Percentiles rank a stretch among this genome's conserved stretches.
These are phyloP conservation scores for Epichloe baconii DNA, from an alignment of 2,329 filamentous ascomycete genomes.

Conservation along the genomic window DNA sequence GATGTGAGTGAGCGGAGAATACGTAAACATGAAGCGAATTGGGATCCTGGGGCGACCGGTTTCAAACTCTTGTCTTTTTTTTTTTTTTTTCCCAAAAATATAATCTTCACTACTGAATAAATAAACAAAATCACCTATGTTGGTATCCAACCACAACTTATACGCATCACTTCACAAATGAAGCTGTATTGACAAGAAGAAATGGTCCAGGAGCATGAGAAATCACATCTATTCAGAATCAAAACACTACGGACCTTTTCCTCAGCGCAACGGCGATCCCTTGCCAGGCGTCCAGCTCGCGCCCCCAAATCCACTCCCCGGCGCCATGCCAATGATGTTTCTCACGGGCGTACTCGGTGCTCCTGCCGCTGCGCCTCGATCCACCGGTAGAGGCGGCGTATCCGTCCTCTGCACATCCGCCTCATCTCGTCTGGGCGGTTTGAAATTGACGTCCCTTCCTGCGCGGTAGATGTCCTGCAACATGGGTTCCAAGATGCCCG, in stretches of 20 bases:
- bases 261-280: constrained; percentile 23
- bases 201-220: no score
- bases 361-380: constrained; percentile 14
- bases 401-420: constrained; percentile 33
- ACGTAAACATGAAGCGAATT: neutral
- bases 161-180: no score
- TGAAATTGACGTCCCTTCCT: constrained; percentile 35
- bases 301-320: constrained; percentile 24
- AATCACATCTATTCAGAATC: neutral
- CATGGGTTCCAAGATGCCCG: constrained; percentile 70
- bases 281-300: constrained; percentile 34
- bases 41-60: neutral
- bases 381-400: constrained; percentile 36
- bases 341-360: constrained; percentile 35
- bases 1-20: neutral
- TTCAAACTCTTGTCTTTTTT: neutral
- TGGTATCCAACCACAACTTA: neutral
- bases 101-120: neutral
- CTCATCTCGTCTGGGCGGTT: constrained; percentile 35
- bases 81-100: neutral
- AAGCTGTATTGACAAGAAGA: no score
- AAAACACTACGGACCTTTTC: neutral
- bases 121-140: neutral
- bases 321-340: constrained; percentile 22
- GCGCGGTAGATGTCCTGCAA: constrained; percentile 70